Evolutionary conservation across 768 basidiomycete species (phyloP).

Genomic region (Lactarius vividus): DNA sequence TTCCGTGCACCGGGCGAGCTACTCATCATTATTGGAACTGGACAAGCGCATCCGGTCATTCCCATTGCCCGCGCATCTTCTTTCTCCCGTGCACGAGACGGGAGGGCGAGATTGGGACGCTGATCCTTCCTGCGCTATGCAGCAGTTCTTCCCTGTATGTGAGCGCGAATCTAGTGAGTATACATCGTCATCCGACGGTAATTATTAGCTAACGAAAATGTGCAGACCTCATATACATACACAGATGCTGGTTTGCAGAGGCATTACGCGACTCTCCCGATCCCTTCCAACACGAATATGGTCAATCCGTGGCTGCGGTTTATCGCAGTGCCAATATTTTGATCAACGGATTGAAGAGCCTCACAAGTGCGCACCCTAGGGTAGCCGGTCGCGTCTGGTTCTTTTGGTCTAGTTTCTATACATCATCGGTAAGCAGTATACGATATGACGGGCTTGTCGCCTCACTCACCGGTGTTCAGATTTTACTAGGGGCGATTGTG

Average conservation of each 20-base stretch:
- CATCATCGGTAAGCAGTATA: constrained; percentile 43
- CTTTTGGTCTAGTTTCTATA: constrained; percentile 52
- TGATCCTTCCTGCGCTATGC: constrained; percentile 41
- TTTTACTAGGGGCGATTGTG: constrained; percentile 46
- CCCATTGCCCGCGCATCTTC: constrained; percentile 45
- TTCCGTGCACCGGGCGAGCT: constrained; percentile 39
- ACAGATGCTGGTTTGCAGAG: constrained; percentile 49
- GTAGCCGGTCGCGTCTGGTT: constrained; percentile 42
- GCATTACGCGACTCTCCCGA: constrained; percentile 43
- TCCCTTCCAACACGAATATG: constrained; percentile 46
- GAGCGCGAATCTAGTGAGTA: constrained; percentile 48
- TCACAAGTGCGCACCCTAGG: constrained; percentile 39
- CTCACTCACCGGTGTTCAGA: constrained; percentile 31
- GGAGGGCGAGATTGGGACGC: constrained; percentile 40
- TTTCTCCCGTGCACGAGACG: constrained; percentile 38
- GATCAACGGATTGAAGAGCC: constrained; percentile 39
- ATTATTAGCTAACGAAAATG: background rate
- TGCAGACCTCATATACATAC: constrained; percentile 34
- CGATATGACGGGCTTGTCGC: background rate
- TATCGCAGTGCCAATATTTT: constrained; percentile 45
- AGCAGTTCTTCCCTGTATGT: constrained; percentile 44
- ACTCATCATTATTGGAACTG: constrained; percentile 46
- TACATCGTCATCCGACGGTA: background rate
- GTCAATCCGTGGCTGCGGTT: constrained; percentile 44
- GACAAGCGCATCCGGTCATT: constrained; percentile 53